These are phyloP conservation scores for Boletales sp. DNA, from an alignment of 768 basidiomycete species.

Conservation along the genomic window DNA sequence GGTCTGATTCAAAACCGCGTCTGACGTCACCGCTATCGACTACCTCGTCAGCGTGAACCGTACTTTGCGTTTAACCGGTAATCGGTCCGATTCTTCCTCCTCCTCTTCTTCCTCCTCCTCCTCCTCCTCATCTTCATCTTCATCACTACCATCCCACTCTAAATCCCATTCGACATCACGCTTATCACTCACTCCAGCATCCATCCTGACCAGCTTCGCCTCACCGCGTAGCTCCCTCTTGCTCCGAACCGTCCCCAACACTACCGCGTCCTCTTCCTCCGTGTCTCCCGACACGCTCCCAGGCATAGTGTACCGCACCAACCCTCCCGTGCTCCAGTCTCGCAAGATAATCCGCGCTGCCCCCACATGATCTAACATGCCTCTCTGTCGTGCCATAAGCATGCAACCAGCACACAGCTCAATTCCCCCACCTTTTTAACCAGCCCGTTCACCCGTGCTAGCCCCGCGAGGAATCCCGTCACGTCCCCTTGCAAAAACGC, in stretches of 20 bases:
- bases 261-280: conserved; percentile 40
- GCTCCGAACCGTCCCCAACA: conserved; percentile 46
- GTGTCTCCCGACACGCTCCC: conserved; percentile 22
- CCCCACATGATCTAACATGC: conserved; percentile 64
- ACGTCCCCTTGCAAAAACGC: conserved; percentile 69
- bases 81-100: conserved; percentile 37
- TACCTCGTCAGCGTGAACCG: conserved; percentile 35
- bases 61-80: conserved; percentile 44
- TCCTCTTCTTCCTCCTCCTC: conserved; percentile 37
- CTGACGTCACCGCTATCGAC: conserved; percentile 25
- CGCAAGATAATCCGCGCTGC: conserved; percentile 78
- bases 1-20: conserved; percentile 14
- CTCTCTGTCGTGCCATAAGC: conserved; percentile 47
- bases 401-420: background rate
- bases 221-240: conserved; percentile 68
- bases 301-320: conserved; percentile 70
- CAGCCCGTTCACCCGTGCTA: conserved; percentile 72
- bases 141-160: conserved; percentile 38
- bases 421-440: conserved; percentile 63
- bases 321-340: conserved; percentile 77
- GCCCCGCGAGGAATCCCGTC: conserved; percentile 67
- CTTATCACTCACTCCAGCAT: conserved; percentile 35
- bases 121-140: conserved; percentile 34
- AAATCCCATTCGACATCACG: conserved; percentile 41
- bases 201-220: conserved; percentile 57